Conservation (phyloP, 768 basidiomycete genomes). For the Termitomyces sp. region DNA sequence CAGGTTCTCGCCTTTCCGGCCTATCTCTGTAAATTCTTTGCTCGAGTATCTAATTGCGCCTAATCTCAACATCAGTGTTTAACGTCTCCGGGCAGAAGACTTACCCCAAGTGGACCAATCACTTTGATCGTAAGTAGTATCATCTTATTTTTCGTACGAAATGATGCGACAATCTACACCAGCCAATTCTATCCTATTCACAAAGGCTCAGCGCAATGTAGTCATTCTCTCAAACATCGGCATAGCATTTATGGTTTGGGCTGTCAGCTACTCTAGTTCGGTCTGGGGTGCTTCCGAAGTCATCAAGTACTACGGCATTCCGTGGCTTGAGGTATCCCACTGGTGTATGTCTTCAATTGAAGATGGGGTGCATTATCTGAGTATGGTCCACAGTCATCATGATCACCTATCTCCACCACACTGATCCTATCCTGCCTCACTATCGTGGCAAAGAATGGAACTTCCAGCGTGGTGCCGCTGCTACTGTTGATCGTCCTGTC, state of each 20-base stretch:
- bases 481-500: constrained; percentile 52
- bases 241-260: constrained; percentile 39
- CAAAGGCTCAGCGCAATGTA: constrained; percentile 39
- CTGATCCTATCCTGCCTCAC: constrained; percentile 48
- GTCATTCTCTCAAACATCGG: constrained; percentile 57
- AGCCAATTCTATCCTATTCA: constrained; percentile 56
- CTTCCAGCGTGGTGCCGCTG: constrained; percentile 56
- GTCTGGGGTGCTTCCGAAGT: constrained; percentile 34
- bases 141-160: background rate
- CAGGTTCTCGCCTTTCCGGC: constrained; percentile 56
- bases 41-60: constrained; percentile 47
- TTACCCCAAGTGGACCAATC: constrained; percentile 58
- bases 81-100: constrained; percentile 57
- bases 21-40: constrained; percentile 44
- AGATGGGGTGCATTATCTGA: background rate
- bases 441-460: constrained; percentile 55
- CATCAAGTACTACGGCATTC: constrained; percentile 42
- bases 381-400: constrained; percentile 28
- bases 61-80: constrained; percentile 43
- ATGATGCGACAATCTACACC: background rate
- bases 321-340: constrained; percentile 49
- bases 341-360: constrained; percentile 36
- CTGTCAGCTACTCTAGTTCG: constrained; percentile 28
- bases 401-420: constrained; percentile 61
- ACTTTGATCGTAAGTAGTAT: constrained; percentile 49